A percentile compares a stretch with the other conserved stretches of the same genome.
These are phyloP conservation scores for Hawksworthiomyces lignivorus DNA, from an alignment of 2,329 filamentous ascomycete species.

Conservation along the genomic window DNA sequence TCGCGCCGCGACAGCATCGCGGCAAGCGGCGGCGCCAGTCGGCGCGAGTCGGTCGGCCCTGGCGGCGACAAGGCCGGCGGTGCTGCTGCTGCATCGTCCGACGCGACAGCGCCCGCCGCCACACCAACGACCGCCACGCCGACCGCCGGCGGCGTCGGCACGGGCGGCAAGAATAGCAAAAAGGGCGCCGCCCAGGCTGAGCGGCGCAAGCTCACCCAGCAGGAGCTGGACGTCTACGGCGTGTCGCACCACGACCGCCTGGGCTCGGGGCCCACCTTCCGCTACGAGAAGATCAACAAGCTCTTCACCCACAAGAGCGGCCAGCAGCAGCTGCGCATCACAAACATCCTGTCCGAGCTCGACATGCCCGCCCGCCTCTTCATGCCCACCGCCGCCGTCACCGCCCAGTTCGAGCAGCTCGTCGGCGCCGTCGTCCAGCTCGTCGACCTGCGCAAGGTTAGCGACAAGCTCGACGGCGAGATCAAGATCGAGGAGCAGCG, in stretches of 20 bases:
- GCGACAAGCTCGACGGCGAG: constrained; percentile 69
- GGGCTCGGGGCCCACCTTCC: constrained; percentile 79
- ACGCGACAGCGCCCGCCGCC: constrained; percentile 23
- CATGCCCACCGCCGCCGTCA: constrained; percentile 67
- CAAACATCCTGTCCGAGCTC: constrained; percentile 62
- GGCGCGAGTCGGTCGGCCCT: constrained; percentile 8
- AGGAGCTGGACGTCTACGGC: constrained; percentile 74
- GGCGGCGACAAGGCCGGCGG: background rate
- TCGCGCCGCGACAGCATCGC: constrained; percentile 44
- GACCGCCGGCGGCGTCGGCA: constrained; percentile 14
- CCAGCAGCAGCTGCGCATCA: constrained; percentile 68
- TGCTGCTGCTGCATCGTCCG: constrained; percentile 15
- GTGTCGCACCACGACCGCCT: constrained; percentile 81
- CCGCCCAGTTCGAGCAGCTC: constrained; percentile 63
- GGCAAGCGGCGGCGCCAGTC: constrained; percentile 23
- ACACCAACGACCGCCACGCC: constrained; percentile 33
- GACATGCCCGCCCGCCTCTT: constrained; percentile 62
- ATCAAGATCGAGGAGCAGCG: constrained; percentile 53
- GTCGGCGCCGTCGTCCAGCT: constrained; percentile 60
- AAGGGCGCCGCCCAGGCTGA: constrained; percentile 44
- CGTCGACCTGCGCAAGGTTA: constrained; percentile 65
- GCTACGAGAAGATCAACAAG: constrained; percentile 74
- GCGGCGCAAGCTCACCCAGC: constrained; percentile 62
- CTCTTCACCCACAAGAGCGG: constrained; percentile 69
- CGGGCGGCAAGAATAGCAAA: constrained; percentile 32